Conservation (phyloP, 495 filamentous ascomycete species). For the Sordaria brevicollis region DNA sequence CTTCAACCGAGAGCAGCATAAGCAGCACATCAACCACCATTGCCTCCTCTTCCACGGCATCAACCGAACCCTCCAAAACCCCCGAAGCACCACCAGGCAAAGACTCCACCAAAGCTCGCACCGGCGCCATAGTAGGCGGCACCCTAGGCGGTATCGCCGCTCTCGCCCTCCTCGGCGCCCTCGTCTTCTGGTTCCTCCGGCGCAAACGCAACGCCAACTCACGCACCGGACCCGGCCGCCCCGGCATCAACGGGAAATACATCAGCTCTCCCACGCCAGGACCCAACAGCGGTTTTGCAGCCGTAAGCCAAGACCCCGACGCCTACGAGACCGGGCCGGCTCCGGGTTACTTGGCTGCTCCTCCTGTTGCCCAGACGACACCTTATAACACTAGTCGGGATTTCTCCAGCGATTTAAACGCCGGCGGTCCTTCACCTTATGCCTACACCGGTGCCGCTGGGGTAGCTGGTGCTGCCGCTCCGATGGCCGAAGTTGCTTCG, state of each 20-base stretch:
- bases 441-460: slow-evolving; percentile 6
- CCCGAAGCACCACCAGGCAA: slow-evolving; percentile 3
- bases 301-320: slow-evolving; percentile 15
- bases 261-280: slow-evolving; percentile 19
- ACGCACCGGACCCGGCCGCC: slow-evolving; percentile 21
- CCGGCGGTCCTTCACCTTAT: slow-evolving; percentile 11
- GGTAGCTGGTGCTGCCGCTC: too few relatives aligned
- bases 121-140: slow-evolving; percentile 36
- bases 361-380: slow-evolving; percentile 2
- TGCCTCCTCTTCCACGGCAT: neutral
- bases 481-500: too few relatives aligned
- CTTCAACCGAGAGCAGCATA: slow-evolving; percentile 8
- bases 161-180: slow-evolving; percentile 18
- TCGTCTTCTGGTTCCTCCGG: slow-evolving; percentile 18
- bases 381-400: neutral
- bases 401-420: slow-evolving; percentile 13
- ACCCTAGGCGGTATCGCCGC: slow-evolving; percentile 29
- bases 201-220: slow-evolving; percentile 26
- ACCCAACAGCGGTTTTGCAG: slow-evolving; percentile 13
- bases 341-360: slow-evolving; percentile 3
- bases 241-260: slow-evolving; percentile 16
- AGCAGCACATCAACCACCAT: slow-evolving; percentile 12
- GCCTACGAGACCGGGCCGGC: slow-evolving; percentile 19
- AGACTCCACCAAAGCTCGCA: slow-evolving; percentile 14
- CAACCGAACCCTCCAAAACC: slow-evolving; percentile 4